Conservation (phyloP, 2,329 filamentous ascomycete species). For the Diaporthe amygdali region DNA sequence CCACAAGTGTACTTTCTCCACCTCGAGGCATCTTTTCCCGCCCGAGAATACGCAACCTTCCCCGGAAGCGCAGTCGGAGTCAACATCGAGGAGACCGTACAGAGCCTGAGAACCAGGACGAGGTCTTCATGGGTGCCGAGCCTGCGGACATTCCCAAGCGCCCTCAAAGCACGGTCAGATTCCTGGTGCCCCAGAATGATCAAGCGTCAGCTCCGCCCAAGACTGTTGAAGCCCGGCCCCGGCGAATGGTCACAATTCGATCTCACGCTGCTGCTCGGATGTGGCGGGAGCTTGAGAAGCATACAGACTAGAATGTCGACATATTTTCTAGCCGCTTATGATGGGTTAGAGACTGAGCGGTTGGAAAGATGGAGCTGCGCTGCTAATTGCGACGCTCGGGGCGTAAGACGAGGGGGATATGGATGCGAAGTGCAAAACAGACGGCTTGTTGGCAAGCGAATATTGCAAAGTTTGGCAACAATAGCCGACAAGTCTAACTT, state of each 20-base stretch:
- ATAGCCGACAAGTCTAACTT: no score
- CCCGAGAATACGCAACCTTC: background rate
- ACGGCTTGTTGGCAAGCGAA: no score
- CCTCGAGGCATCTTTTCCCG: background rate
- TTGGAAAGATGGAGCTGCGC: no score
- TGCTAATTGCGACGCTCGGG: no score
- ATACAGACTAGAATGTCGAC: no score
- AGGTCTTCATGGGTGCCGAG: no score
- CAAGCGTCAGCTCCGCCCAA: background rate
- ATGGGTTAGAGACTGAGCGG: no score
- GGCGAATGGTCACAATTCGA: background rate
- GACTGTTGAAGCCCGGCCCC: background rate
- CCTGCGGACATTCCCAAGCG: no score
- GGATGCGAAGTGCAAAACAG: no score
- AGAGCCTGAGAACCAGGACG: background rate
- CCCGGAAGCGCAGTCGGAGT: background rate
- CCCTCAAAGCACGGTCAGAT: background rate
- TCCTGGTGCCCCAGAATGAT: background rate
- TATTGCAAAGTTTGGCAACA: no score
- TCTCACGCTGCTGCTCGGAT: background rate
- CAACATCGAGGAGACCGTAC: background rate
- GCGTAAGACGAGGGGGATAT: no score
- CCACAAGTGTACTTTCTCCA: background rate
- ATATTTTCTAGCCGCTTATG: no score
- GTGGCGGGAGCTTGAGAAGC: background rate